Evolutionary conservation across 176 grass and related monocot species (phyloP), one percentile per base, ranked within the genome.

Genomic region (Lolium perenne): DNA sequence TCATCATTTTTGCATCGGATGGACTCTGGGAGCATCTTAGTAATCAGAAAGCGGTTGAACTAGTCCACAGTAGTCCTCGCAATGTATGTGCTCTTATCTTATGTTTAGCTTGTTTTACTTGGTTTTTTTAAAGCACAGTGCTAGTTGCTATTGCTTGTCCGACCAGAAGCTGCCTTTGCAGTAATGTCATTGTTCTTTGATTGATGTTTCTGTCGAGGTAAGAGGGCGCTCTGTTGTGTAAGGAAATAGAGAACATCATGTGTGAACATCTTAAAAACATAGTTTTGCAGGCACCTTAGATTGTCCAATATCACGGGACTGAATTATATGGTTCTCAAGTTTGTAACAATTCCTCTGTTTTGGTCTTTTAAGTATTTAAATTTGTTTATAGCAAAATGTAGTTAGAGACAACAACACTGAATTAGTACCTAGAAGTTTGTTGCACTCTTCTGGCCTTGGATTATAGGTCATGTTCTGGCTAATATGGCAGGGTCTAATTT

Each of bases 1-100:
- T 98, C 82, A 85, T 98, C 76, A 98, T 98, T 89, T 97, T 97
- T 81, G 95, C 95, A 26, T 95, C 95, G 77, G 95, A 97, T 90
- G 95, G 95, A 51, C 91, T 98, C 65, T 98, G 95, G 95, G 95
- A 98, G 85, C 95, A 98, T 74, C 76, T 98, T 81, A 95, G 59
- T 71, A 95, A 98, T 87, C 89, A 98, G 80, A 90, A 98, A 84
- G 95, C 93, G 32, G 95, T 98, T 69, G 64, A 94, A 29, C 80
- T 93, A 75, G 93, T 98, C 77, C 91, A 93, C 78, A 90, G 89
- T 80, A 86, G 77, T 86, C 77, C 87, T 78, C 82, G 77, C 40
- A 98, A 87, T 88, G 95, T 95, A 92, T 58, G 95, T 91, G 21
- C 73, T 92, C 63, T 77, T 84, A 74, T 91, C 82, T 81, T 88